Evolutionary conservation across 2,329 filamentous ascomycete species (phyloP).

Genomic region (Tolypocladium endophyticum): DNA sequence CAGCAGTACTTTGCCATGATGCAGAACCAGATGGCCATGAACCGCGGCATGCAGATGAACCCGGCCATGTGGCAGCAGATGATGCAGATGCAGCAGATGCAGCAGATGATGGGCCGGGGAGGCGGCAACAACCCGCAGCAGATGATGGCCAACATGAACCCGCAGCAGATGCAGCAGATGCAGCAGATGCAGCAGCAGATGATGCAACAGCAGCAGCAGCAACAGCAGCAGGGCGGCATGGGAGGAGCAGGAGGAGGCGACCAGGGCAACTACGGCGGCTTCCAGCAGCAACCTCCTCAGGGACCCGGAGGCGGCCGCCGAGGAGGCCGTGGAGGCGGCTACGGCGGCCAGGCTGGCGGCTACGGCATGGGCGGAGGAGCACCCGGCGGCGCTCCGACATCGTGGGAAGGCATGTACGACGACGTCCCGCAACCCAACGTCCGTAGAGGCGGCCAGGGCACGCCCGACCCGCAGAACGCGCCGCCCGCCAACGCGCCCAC

Average conservation of each 20-base stretch:
- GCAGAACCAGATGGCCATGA: slow-evolving; percentile 89
- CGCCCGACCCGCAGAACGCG: slow-evolving; percentile 32
- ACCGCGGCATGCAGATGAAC: slow-evolving; percentile 61
- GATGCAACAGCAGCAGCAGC: slow-evolving; percentile 22
- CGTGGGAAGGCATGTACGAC: slow-evolving; percentile 98
- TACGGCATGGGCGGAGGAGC: slow-evolving; percentile 23
- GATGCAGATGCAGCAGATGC: slow-evolving; percentile 68
- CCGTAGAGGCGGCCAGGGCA: slow-evolving; percentile 27
- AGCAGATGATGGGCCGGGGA: slow-evolving; percentile 39
- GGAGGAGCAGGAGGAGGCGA: slow-evolving; percentile 10
- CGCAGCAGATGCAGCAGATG: slow-evolving; percentile 51
- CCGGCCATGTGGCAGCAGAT: slow-evolving; percentile 67
- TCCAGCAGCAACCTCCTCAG: slow-evolving; percentile 38
- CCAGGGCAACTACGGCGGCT: slow-evolving; percentile 23
- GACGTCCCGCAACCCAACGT: slow-evolving; percentile 76
- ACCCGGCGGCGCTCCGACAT: slow-evolving; percentile 58
- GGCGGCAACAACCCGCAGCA: slow-evolving; percentile 21
- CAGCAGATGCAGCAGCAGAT: slow-evolving; percentile 31
- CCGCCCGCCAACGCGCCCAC: slow-evolving; percentile 62
- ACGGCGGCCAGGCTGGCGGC: slow-evolving; percentile 17
- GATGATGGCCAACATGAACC: slow-evolving; percentile 33
- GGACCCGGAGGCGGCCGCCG: slow-evolving; percentile 8
- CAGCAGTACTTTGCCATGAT: slow-evolving; percentile 94
- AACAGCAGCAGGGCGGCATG: not conserved
- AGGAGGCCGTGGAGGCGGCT: slow-evolving; percentile 13